Base-by-base conservation (phyloP, 345 rosid genomes). In the Salix exigua region DNA sequence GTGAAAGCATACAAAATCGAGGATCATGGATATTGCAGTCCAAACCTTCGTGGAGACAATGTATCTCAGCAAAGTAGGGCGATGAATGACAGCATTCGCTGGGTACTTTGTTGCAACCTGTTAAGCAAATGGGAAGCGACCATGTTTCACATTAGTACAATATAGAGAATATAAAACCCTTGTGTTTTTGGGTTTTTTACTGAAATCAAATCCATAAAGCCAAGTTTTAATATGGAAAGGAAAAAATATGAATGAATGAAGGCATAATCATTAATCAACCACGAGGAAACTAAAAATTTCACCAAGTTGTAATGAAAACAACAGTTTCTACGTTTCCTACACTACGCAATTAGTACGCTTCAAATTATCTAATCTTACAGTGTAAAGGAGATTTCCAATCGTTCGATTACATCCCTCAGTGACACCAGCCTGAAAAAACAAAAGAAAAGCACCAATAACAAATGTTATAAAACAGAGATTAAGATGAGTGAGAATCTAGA, bases 21-120 rank as follows among this genome's bases (percentile, higher is more conserved):
- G 63, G 63, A 58, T 58, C 28, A 1, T n/a, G 63, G 63, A 58
- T 58, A 23, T 9, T 58, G 63, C 63, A 58, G 28, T 58, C 63
- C 63, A 8, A 64, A 94, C 98, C 97, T 92, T 88, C 9, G 89
- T 80, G 42, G 94, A 86, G 58, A 89, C 90, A 37, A 96, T 82
- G 75, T 89, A 90, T 62, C 79, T 75, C 17, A 94, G 87, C 86
- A 96, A 79, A 50, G 83, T 83, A 44, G 94, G 93, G 31, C 99
- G 93, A 83, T 96, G 99, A 38, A 83, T 84, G 55, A 91, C 88
- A 17, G 97, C 94, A 86, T 85, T 94, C 5, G 94, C 78, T 1
- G 92, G 97, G 83, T 75, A 90, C 82, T 90, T 88, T 25, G 98
- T 91, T 68, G 99, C 91, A 68, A 93, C 99, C 99, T 96, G 74